phyloP scores from a whole-genome alignment of 306 rosid species.

The Prunus persica region Prunus_persica_NCBIv2 NC_034015.1:13056001-13056500 shows the following conservation, averaged over 20 bases:
- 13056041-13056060: not conserved
- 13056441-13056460: not conserved
- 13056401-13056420: slow-evolving; percentile 41
- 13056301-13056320: slow-evolving; percentile 43
- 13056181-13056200: slow-evolving; percentile 32
- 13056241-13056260: slow-evolving; percentile 38
- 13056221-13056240: slow-evolving; percentile 37
- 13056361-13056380: slow-evolving; percentile 43
- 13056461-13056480: not conserved
- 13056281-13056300: slow-evolving; percentile 34
- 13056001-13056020: no score
- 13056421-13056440: not conserved
- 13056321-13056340: slow-evolving; percentile 39
- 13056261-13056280: slow-evolving; percentile 38
- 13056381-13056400: slow-evolving; percentile 39
- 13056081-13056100: slow-evolving; percentile 10
- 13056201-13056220: slow-evolving; percentile 33
- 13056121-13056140: slow-evolving; percentile 44
- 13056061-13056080: not conserved
- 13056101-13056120: slow-evolving; percentile 48
- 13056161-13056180: slow-evolving; percentile 28
- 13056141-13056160: slow-evolving; percentile 42
- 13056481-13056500: no score
- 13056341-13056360: slow-evolving; percentile 36
- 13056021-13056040: no score